A percentile compares a stretch with the other conserved stretches of the same genome.
Conservation (phyloP, 2,329 filamentous ascomycete species). For the Thelonectria olida region DNA sequence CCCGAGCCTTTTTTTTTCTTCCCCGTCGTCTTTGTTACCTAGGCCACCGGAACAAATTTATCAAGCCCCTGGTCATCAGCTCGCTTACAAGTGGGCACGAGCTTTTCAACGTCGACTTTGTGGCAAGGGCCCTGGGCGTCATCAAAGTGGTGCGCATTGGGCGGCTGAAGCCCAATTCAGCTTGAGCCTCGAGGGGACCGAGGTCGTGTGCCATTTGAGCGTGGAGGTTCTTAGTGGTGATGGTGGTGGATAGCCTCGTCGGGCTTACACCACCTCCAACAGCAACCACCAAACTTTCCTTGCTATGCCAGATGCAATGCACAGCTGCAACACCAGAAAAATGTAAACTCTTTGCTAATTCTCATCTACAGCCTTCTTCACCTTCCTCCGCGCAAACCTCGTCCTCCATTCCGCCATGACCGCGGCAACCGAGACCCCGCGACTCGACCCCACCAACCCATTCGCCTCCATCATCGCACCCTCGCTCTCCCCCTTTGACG, state of each 20-base stretch:
- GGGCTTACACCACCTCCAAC: not conserved
- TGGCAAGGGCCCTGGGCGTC: not conserved
- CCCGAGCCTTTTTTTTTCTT: conserved; percentile 7
- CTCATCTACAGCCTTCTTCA: conserved; percentile 75
- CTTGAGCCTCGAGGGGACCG: not conserved
- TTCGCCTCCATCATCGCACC: conserved; percentile 49
- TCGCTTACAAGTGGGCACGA: conserved; percentile 18
- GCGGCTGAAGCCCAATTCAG: not conserved
- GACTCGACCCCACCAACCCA: conserved; percentile 60
- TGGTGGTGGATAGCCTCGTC: not conserved
- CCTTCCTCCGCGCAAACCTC: conserved; percentile 82
- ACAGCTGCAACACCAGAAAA: not conserved
- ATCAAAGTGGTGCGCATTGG: conserved; percentile 1
- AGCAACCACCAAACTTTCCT: too few species aligned
- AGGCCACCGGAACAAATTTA: conserved; percentile 17
- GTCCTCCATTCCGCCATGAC: conserved; percentile 72
- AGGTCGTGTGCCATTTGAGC: not conserved
- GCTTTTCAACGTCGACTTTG: not conserved
- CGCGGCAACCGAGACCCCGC: conserved; percentile 72
- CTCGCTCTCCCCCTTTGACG: conserved; percentile 65
- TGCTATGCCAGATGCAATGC: not conserved
- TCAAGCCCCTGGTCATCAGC: conserved; percentile 17
- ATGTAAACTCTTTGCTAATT: conserved; percentile 25
- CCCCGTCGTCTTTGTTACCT: conserved; percentile 18
- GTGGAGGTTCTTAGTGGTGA: not conserved